phyloP scores from a whole-genome alignment of 1,284 basidiomycete species.

The Pulchroboletus neoregius region DNA sequence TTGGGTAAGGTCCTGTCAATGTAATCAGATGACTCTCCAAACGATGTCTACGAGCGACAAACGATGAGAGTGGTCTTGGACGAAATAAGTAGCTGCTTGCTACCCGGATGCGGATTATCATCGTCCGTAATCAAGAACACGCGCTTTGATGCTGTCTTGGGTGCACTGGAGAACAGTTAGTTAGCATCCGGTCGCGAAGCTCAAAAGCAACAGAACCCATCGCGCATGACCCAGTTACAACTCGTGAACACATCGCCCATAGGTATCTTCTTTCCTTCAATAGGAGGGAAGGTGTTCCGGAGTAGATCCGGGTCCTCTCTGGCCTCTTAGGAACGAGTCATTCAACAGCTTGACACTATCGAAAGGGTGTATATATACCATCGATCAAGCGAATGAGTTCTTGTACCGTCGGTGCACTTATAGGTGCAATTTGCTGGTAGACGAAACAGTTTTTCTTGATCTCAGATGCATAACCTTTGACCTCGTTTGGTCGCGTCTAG shows the following conservation, averaged over 20 bases:
- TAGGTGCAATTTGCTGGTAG: constrained; percentile 71
- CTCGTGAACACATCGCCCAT: constrained; percentile 85
- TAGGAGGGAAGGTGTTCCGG: constrained; percentile 56
- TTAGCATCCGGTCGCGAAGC: background rate
- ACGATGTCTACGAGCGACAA: constrained; percentile 21
- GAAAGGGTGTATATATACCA: constrained; percentile 41
- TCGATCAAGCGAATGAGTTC: constrained; percentile 68
- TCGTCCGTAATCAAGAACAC: constrained; percentile 93
- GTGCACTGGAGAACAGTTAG: constrained; percentile 50
- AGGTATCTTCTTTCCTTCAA: constrained; percentile 51
- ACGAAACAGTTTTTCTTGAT: constrained; percentile 74
- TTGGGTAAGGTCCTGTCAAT: constrained; percentile 71
- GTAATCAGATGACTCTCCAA: constrained; percentile 1
- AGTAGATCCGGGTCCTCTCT: constrained; percentile 56
- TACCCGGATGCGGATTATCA: constrained; percentile 58
- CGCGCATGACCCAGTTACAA: constrained; percentile 83
- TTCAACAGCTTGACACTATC: constrained; percentile 2
- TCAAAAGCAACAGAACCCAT: constrained; percentile 56
- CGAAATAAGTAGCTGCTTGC: constrained; percentile 56
- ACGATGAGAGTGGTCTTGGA: constrained; percentile 69
- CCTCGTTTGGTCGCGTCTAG: constrained; percentile 50
- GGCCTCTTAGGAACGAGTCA: constrained; percentile 40
- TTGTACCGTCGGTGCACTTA: constrained; percentile 80
- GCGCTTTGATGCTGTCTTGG: constrained; percentile 83
- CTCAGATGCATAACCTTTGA: constrained; percentile 55